These are phyloP conservation scores for Pestalotiopsis sp. DNA, from an alignment of 2,329 filamentous ascomycete species.

Conservation along the genomic window DNA sequence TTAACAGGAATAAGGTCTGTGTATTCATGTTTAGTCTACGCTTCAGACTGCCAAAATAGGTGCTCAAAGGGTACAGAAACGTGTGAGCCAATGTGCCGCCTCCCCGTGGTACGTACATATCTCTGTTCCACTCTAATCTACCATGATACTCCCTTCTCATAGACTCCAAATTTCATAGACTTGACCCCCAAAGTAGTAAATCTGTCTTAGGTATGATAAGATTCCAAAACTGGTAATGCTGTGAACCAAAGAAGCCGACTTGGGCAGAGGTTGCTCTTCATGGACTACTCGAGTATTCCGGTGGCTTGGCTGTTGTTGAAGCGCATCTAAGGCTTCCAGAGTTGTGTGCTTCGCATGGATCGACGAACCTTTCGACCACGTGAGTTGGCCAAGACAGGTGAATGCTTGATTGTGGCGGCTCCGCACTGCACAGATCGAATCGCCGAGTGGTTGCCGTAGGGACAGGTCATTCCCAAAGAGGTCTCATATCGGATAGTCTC, in stretches of 20 bases:
- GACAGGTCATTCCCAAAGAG: slow-evolving; percentile 12
- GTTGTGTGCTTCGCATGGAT: slow-evolving; percentile 6
- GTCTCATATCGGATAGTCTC: slow-evolving; percentile 13
- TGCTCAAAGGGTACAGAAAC: neutral
- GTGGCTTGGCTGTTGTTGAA: neutral
- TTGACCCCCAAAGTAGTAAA: neutral
- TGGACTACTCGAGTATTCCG: neutral
- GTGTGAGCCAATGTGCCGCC: neutral
- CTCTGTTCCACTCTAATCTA: neutral
- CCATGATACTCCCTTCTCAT: neutral
- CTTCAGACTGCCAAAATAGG: neutral
- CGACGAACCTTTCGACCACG: slow-evolving; percentile 9
- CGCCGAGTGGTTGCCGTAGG: neutral
- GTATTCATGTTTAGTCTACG: neutral
- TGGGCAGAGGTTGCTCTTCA: neutral
- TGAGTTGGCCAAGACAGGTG: neutral
- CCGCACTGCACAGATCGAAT: slow-evolving; percentile 10
- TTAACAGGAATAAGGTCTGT: neutral
- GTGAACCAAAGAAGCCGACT: neutral
- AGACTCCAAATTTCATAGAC: neutral
- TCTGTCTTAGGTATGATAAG: neutral
- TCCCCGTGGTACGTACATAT: neutral
- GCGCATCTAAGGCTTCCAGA: slow-evolving; percentile 4
- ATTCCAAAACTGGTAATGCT: neutral
- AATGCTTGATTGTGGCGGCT: neutral